Evolutionary conservation across 805 yeast genomes (phyloP).

Genomic region (Cyberlindnera euphorbiae): DNA sequence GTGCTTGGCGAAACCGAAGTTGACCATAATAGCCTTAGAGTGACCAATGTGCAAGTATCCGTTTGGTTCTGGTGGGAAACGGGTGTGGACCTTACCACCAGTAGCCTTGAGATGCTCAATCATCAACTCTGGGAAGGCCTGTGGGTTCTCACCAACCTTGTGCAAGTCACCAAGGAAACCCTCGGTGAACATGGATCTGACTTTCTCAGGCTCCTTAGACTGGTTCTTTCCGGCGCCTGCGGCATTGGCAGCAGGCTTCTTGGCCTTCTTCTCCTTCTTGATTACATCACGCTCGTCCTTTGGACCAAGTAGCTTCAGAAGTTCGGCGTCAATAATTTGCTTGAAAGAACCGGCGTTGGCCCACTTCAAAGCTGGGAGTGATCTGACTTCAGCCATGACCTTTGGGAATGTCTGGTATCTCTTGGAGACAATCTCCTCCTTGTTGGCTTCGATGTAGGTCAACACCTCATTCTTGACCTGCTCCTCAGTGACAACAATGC

Average conservation of each 20-base stretch:
- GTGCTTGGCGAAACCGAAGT: conserved; percentile 93
- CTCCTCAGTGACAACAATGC: conserved; percentile 62
- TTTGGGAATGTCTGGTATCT: conserved; percentile 79
- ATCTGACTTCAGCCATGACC: conserved; percentile 72
- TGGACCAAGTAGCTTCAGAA: conserved; percentile 78
- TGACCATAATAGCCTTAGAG: conserved; percentile 95
- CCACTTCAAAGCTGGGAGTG: conserved; percentile 77
- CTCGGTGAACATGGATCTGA: conserved; percentile 83
- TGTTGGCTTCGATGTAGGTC: conserved; percentile 54
- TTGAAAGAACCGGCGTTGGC: conserved; percentile 85
- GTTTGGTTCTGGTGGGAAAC: conserved; percentile 99
- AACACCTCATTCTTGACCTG: conserved; percentile 56
- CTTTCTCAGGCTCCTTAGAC: conserved; percentile 18
- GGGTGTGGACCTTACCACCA: conserved; percentile 78
- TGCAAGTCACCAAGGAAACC: conserved; percentile 95
- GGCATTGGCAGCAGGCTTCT: conserved; percentile 32
- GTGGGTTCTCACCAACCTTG: conserved; percentile 93
- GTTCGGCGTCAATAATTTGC: conserved; percentile 75
- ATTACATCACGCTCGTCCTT: conserved; percentile 90
- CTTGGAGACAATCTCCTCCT: conserved; percentile 56
- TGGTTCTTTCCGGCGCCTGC: conserved; percentile 24
- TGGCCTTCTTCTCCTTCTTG: conserved; percentile 72
- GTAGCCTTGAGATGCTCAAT: conserved; percentile 73
- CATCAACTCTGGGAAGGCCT: conserved; percentile 81
- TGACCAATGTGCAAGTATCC: conserved; percentile 98